Conservation (phyloP, 2,329 filamentous ascomycete genomes). For the Pseudogymnoascus sp. region DNA sequence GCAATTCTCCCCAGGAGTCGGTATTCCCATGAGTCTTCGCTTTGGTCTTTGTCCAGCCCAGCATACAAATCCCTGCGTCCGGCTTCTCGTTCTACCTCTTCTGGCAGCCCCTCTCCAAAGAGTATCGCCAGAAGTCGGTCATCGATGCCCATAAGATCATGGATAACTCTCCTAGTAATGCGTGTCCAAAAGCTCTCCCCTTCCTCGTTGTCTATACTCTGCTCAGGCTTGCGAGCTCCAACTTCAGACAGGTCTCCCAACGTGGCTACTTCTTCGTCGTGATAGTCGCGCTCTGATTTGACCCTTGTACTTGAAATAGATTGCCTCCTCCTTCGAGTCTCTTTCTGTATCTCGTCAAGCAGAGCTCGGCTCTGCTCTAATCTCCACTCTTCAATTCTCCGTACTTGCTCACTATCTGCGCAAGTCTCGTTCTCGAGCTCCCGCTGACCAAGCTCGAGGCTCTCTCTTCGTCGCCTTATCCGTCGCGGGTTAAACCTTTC, state of each 20-base stretch:
- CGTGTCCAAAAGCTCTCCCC: constrained; percentile 68
- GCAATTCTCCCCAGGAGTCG: constrained; percentile 77
- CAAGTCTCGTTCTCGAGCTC: constrained; percentile 47
- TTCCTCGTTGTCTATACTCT: constrained; percentile 26
- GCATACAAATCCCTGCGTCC: constrained; percentile 32
- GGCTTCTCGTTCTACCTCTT: constrained; percentile 19
- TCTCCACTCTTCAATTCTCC: constrained; percentile 85
- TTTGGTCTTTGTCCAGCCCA: constrained; percentile 19
- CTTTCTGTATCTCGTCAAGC: constrained; percentile 80
- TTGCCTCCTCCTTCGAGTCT: constrained; percentile 64
- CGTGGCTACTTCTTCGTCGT: constrained; percentile 28
- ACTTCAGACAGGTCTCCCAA: constrained; percentile 20
- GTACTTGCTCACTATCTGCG: constrained; percentile 65
- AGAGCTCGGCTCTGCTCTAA: constrained; percentile 82
- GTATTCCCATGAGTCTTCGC: constrained; percentile 56
- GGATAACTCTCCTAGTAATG: constrained; percentile 78
- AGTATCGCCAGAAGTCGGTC: constrained; percentile 77
- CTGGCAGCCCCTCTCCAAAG: constrained; percentile 69
- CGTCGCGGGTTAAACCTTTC: constrained; percentile 74
- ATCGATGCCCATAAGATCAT: constrained; percentile 85
- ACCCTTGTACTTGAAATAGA: constrained; percentile 45
- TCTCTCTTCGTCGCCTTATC: constrained; percentile 47
- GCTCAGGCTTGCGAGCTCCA: not conserved
- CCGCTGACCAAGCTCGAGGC: constrained; percentile 42
- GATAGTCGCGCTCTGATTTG: constrained; percentile 24